Base-by-base conservation (phyloP, 1,139 yeast species). In the Sporopachydermia cereana region DNA sequence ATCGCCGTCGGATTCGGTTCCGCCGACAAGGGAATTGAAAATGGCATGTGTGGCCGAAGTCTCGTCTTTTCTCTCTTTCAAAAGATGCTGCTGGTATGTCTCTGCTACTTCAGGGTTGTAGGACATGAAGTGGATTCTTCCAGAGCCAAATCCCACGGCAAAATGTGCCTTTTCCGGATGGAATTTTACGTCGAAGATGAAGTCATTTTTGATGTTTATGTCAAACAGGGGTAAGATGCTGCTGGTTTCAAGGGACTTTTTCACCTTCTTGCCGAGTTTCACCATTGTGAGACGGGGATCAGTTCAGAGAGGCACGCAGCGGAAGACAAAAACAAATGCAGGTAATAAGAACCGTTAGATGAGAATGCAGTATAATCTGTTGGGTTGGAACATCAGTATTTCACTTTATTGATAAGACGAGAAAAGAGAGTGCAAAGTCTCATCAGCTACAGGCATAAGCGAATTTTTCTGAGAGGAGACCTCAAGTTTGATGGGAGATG, bases 91-190 rank as follows among this genome's bases (percentile, higher is more conserved):
- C 39, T 34, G 39, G 22, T 34, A 34, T 7, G 20, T 34, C n/a
- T 34, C 22, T n/a, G 39, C 39, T 9, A 21, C 39, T 16, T 20
- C 22, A 7, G 39, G 12, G 17, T 34, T 21, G 39, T 34, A 34
- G 18, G 39, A 34, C 20, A 16, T 7, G 39, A 7, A 34, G 17
- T 34, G 39, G 39, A 34, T n/a, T 21, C 39, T 34, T 5, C 39
- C 39, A 21, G 39, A 34, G 39, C 39, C 39, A n/a, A 34, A 34
- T 20, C 39, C 39, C 12, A 34, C 18, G 22, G 39, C 39, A 34
- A 34, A 34, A 34, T 34, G 39, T n/a, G 12, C 20, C 22, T 34
- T 34, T n/a, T 34, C 39, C 5, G 39, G 39, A n/a, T 34, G 39
- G 22, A 34, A 34, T 20, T 34, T 34, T 12, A 34, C 22, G 22